These are phyloP conservation scores for Hypomyces perniciosus DNA, from an alignment of 2,329 filamentous ascomycete species.

Conservation along the genomic window DNA sequence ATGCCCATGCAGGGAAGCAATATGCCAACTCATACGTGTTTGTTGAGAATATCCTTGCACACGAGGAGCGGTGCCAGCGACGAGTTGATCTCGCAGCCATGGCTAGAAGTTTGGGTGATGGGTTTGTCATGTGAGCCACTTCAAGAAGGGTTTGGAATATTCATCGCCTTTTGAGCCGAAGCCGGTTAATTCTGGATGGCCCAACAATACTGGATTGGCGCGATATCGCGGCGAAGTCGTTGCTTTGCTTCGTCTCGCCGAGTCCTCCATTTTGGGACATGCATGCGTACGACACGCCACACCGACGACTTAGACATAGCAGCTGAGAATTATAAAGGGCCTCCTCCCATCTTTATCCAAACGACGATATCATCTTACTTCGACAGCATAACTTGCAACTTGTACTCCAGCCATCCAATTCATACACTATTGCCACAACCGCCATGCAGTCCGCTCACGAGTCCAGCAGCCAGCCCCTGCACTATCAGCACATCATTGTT, in stretches of 20 bases:
- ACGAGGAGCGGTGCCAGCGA: background rate
- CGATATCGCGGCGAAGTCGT: background rate
- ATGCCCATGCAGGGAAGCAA: background rate
- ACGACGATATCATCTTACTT: background rate
- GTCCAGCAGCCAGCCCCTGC: background rate
- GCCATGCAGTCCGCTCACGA: background rate
- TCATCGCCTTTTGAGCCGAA: too few species aligned
- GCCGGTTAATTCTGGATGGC: background rate
- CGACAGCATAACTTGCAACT: background rate
- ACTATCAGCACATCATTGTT: slow-evolving; percentile 10
- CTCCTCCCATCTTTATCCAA: background rate
- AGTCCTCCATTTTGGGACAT: too few species aligned
- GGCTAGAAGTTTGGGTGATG: background rate
- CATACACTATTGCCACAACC: background rate
- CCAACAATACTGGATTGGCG: too few species aligned
- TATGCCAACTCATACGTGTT: background rate
- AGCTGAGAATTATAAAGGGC: background rate
- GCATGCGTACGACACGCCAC: too few species aligned
- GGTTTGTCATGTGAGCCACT: background rate
- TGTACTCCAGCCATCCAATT: background rate
- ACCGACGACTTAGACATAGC: too few species aligned
- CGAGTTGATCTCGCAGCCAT: background rate
- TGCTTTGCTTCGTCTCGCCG: too few species aligned
- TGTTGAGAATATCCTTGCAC: background rate
- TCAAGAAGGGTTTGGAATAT: background rate